Percentiles rank a stretch among this genome's conserved stretches.
Conservation (phyloP, 306 rosid species). For the Acacia confusa region DNA sequence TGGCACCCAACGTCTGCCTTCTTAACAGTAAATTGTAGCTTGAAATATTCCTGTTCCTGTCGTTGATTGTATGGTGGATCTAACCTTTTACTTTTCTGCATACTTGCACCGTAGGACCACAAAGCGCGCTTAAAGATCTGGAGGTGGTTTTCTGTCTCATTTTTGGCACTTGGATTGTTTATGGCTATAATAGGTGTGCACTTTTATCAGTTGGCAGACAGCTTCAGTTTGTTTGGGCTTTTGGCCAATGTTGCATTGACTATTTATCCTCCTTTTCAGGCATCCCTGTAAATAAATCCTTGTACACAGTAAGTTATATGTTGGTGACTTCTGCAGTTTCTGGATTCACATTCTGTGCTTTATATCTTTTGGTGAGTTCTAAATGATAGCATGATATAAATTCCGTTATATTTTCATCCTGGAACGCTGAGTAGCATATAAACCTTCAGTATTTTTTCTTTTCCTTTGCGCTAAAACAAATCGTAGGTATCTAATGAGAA, state of each 20-base stretch:
- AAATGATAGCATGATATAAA: conserved; percentile 8
- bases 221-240: conserved; percentile 17
- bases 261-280: conserved; percentile 43
- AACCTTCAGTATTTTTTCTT: not conserved
- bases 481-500: not conserved
- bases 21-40: not conserved
- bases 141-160: conserved; percentile 54
- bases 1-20: not conserved
- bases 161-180: conserved; percentile 56
- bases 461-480: not conserved
- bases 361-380: conserved; percentile 76
- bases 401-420: not conserved
- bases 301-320: conserved; percentile 86
- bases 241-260: conserved; percentile 7
- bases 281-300: conserved; percentile 73
- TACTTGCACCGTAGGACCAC: conserved; percentile 66
- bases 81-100: conserved; percentile 18
- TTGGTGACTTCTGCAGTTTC: conserved; percentile 74
- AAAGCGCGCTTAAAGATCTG: conserved; percentile 60
- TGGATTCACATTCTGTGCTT: conserved; percentile 68
- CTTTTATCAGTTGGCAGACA: conserved; percentile 4
- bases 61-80: conserved; percentile 4
- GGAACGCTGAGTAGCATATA: not conserved
- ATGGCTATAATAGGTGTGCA: conserved; percentile 54
- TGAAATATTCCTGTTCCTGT: not conserved